Percentiles rank a stretch among this genome's conserved stretches.
Conservation (phyloP, 306 rosid genomes). For the Myrica gale region DNA sequence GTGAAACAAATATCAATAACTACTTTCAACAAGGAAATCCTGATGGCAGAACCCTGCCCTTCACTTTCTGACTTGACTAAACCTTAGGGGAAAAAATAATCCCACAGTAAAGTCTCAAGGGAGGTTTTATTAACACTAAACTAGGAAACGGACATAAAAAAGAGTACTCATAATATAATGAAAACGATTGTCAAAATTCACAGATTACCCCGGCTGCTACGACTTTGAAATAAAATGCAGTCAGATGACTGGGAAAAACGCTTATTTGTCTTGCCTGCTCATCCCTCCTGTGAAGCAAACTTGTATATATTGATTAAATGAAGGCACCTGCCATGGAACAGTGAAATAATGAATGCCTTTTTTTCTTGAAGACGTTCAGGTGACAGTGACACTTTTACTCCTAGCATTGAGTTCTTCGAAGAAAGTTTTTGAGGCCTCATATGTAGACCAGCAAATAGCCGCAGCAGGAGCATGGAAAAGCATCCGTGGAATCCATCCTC, state of each 20-base stretch:
- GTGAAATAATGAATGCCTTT: constrained; percentile 31
- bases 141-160: not conserved
- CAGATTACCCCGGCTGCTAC: constrained; percentile 28
- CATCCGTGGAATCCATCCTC: constrained; percentile 98
- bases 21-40: not conserved
- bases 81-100: not conserved
- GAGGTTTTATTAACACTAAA: not conserved
- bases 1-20: not conserved
- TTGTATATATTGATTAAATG: constrained; percentile 11
- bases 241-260: constrained; percentile 25
- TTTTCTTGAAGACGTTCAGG: constrained; percentile 32
- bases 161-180: constrained; percentile 1
- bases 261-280: constrained; percentile 20
- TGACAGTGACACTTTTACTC: constrained; percentile 34
- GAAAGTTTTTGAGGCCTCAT: constrained; percentile 82
- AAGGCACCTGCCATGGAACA: constrained; percentile 26
- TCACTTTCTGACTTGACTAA: not conserved
- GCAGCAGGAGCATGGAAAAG: constrained; percentile 99
- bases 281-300: constrained; percentile 20
- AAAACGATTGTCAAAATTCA: constrained; percentile 27
- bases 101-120: not conserved
- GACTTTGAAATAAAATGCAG: constrained; percentile 30
- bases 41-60: not conserved
- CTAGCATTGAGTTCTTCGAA: constrained; percentile 59
- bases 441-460: constrained; percentile 96